Evolutionary conservation across 1,284 basidiomycete species (phyloP).

Genomic region (Uromyces viciae-fabae): DNA sequence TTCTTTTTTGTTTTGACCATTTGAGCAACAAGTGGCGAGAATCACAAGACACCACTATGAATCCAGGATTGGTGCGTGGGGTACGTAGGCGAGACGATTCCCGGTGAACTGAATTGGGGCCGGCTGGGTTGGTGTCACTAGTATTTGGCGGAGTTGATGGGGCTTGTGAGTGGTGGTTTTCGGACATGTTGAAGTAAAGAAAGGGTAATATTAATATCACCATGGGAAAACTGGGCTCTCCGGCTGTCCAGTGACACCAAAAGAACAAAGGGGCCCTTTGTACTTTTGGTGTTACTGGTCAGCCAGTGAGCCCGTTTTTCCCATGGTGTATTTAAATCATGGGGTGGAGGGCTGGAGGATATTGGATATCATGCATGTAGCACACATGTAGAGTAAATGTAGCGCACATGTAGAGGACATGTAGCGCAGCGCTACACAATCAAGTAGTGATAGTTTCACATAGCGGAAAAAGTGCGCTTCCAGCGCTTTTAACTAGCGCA

Average conservation of each 20-base stretch:
- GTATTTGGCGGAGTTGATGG: neutral
- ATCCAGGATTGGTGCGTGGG: no score
- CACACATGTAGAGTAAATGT: neutral
- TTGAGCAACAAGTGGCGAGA: slow-evolving; percentile 1
- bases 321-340: no score
- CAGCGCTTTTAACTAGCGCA: no score
- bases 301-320: no score
- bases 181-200: no score
- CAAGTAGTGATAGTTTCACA: neutral
- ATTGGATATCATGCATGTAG: neutral
- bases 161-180: no score
- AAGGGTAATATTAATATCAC: neutral
- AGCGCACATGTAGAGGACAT: neutral
- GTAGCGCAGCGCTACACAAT: neutral
- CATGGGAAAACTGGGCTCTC: no score
- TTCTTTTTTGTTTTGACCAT: neutral
- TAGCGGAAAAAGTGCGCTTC: no score
- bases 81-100: neutral
- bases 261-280: no score
- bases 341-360: neutral
- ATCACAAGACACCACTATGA: neutral
- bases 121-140: neutral
- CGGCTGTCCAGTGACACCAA: no score
- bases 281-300: no score
- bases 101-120: neutral